Base-by-base conservation (phyloP, 768 basidiomycete species). In the Tulasnella calospora region DNA sequence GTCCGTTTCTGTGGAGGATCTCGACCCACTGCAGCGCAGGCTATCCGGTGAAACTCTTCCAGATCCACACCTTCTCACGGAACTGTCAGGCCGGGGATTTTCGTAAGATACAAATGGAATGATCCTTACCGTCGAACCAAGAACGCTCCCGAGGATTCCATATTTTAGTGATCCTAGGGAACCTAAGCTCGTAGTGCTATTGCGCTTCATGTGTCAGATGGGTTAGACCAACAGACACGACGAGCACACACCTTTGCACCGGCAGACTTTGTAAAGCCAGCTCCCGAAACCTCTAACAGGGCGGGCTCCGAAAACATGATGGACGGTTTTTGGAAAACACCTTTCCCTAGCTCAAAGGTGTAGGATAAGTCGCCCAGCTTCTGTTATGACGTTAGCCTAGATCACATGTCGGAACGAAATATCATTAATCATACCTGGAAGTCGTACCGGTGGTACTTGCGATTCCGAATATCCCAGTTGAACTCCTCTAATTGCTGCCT, bases 171-270 rank as follows among this genome's bases (percentile, higher is more conserved):
- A 96, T 86, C 72, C 95, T 87, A 0, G 95, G 94, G 83, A 92
- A 96, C 30, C 95, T 91, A 6, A 95, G 86, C 80, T 93, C 93
- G 82, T 96, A 96, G 81, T 91, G 87, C 94, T 95, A 79, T 19
- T 19, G 15, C 33, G 15, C 27, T 12, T 6, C 19, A n/a, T 21
- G 19, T 44, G 21, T 47, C 44, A 73, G 72, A 44, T 61, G 73
- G 44, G n/a, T 17, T 27, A 27, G 13, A 40, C 40, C 33, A 80
- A 51, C 70, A 40, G 80, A 69, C 17, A 46, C 41, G 33, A 46
- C 73, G 38, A 9, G 79, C 72, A 81, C 87, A 74, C 76, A 93
- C 93, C 81, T 88, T 85, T 82, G 89, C 88, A 35, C 84, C 80
- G 0, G 86, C 85, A n/a, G 90, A 84, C 82, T 92, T 93, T 40